These are phyloP conservation scores for Wallacemonas sp. DNA, from an alignment of 208 protist species.

Conservation along the genomic window DNA sequence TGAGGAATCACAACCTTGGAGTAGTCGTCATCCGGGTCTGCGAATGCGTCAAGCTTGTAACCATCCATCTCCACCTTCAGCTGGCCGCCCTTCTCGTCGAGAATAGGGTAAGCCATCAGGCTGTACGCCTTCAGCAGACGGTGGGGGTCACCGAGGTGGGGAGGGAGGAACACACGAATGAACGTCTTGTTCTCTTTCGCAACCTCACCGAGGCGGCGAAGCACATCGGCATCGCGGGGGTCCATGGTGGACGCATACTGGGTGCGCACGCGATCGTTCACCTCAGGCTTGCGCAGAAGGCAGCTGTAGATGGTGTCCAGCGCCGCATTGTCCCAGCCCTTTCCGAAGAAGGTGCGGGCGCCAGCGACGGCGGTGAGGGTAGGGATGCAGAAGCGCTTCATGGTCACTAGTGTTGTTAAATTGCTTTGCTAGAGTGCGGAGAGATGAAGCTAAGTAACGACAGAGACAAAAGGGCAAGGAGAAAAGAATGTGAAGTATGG, in stretches of 20 bases:
- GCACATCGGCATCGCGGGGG: slow-evolving; percentile 78
- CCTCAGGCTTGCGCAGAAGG: slow-evolving; percentile 86
- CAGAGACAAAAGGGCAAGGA: not conserved
- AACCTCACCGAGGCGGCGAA: slow-evolving; percentile 74
- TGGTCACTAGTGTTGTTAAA: slow-evolving; percentile 26
- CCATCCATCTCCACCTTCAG: slow-evolving; percentile 87
- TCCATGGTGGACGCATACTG: slow-evolving; percentile 88
- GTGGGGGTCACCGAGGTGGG: slow-evolving; percentile 86
- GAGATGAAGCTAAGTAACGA: slow-evolving; percentile 6
- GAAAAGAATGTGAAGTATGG: not conserved
- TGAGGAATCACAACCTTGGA: slow-evolving; percentile 89
- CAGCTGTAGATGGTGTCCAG: slow-evolving; percentile 83
- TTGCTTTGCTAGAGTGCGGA: slow-evolving; percentile 1
- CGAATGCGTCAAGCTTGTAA: slow-evolving; percentile 80
- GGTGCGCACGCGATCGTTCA: slow-evolving; percentile 81
- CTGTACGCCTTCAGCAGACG: slow-evolving; percentile 89
- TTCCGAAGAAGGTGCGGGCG: slow-evolving; percentile 85
- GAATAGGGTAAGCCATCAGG: slow-evolving; percentile 88
- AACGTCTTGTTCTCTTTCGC: slow-evolving; percentile 88
- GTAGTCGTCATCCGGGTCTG: slow-evolving; percentile 90
- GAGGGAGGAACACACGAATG: slow-evolving; percentile 83
- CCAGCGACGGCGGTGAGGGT: slow-evolving; percentile 34
- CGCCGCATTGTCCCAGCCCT: slow-evolving; percentile 89
- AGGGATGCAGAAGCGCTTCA: slow-evolving; percentile 75
- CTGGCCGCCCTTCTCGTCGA: slow-evolving; percentile 87